These are phyloP conservation scores for Populus deltoides DNA, from an alignment of 345 rosid species.

Conservation along the genomic window DNA sequence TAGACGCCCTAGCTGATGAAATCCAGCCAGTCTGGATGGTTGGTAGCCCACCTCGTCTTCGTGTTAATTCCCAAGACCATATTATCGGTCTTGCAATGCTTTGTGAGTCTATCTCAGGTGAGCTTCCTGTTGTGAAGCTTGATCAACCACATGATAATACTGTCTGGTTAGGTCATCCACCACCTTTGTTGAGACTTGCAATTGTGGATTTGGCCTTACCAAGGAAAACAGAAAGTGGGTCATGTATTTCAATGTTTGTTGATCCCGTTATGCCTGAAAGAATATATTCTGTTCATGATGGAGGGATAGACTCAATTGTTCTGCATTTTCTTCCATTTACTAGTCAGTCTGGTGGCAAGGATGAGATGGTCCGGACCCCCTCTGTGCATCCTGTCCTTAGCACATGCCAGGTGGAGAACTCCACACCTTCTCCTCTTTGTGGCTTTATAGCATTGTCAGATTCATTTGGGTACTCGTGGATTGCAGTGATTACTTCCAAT, in stretches of 20 bases:
- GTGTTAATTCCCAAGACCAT: conserved; percentile 51
- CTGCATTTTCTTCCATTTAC: conserved; percentile 96
- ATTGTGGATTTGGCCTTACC: conserved; percentile 92
- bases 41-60: conserved; percentile 71
- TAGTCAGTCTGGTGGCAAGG: conserved; percentile 66
- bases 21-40: conserved; percentile 88
- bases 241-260: conserved; percentile 46
- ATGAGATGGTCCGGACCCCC: conserved; percentile 64
- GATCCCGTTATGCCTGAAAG: conserved; percentile 89
- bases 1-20: conserved; percentile 95
- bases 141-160: conserved; percentile 60
- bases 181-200: conserved; percentile 83
- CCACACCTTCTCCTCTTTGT: conserved; percentile 48
- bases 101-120: conserved; percentile 57
- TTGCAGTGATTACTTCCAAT: conserved; percentile 58
- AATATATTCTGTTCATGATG: conserved; percentile 68
- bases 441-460: conserved; percentile 72
- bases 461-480: conserved; percentile 92
- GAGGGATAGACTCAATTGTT: conserved; percentile 83
- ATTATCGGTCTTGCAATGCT: conserved; percentile 87
- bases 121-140: conserved; percentile 48
- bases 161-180: conserved; percentile 85
- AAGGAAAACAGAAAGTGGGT: conserved; percentile 39
- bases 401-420: conserved; percentile 70
- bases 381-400: conserved; percentile 83